These are phyloP conservation scores for Penicillium sp. DNA, from an alignment of 2,329 filamentous ascomycete genomes.

Conservation along the genomic window DNA sequence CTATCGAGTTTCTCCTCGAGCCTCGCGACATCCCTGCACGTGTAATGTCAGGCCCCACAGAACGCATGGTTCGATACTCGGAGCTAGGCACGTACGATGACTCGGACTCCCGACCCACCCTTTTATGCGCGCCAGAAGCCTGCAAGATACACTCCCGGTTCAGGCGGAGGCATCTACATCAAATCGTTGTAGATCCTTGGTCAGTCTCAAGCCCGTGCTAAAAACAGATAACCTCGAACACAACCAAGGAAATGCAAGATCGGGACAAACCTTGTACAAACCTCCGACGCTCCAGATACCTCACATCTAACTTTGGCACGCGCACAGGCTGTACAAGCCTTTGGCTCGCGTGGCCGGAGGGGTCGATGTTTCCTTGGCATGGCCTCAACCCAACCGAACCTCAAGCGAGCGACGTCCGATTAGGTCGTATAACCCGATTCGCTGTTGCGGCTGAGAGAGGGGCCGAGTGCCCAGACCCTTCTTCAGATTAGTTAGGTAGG, in stretches of 20 bases:
- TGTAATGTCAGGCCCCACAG: neutral
- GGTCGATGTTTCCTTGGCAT: slow-evolving; percentile 8
- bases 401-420: neutral
- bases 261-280: neutral
- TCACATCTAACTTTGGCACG: slow-evolving; percentile 5
- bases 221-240: neutral
- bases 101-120: slow-evolving; percentile 9
- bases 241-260: neutral
- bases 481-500: no score
- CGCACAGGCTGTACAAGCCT: slow-evolving; percentile 10
- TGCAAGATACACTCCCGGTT: slow-evolving; percentile 33
- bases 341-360: slow-evolving; percentile 1
- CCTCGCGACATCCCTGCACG: slow-evolving; percentile 28
- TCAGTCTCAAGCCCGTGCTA: neutral
- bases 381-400: neutral
- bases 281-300: neutral
- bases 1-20: slow-evolving; percentile 35
- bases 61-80: neutral
- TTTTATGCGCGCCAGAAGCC: slow-evolving; percentile 31
- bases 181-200: neutral
- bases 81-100: slow-evolving; percentile 6
- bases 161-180: slow-evolving; percentile 34
- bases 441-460: neutral
- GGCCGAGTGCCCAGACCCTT: neutral
- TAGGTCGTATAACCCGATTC: neutral